Base-by-base conservation (phyloP, 768 basidiomycete genomes). In the Phylloporus arenicola region DNA sequence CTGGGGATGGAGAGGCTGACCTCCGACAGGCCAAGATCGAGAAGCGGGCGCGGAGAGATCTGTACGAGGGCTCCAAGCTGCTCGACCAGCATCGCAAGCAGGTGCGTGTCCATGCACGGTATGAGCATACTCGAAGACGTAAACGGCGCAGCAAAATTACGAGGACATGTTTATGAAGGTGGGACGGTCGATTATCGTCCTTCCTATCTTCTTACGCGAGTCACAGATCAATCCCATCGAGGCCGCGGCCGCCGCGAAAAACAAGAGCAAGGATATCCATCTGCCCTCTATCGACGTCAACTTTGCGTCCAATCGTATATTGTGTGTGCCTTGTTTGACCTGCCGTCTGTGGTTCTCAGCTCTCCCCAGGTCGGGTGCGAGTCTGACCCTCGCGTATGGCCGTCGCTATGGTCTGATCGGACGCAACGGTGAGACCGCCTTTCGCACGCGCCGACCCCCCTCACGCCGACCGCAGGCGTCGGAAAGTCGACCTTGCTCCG, bases 151-250 rank as follows among this genome's bases (percentile, higher is more conserved):
- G 85, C 92, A 97, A 88, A 82, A 86, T 17, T 98, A 97, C 70
- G 95, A 98, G 64, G 96, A 99, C 64, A 86, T 99, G 83, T 99
- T 93, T 72, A 90, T 99, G 89, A 92, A 96, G 78, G 92, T 84
- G 46, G 45, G 55, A n/a, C n/a, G 20, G 10, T 11, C 14, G 6
- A 10, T 13, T 19, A 14, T 25, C 38, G 38, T 29, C 22, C 48
- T 30, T 43, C 17, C 29, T 20, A 9, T 33, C 11, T 33, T 12
- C 14, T 41, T 44, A 45, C 27, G 12, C 34, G 34, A 43, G 43
- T 8, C 24, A n/a, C 42, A 89, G 87, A 88, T 93, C 72, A 99
- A 99, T 70, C 92, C 96, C 35, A 70, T 99, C 52, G 91, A 94
- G 68, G 83, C 87, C 0, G 80, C 80, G 17, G 72, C 77, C 0